Evolutionary conservation across 2,329 filamentous ascomycete species (phyloP).

Genomic region (Nectriaceae sp.): DNA sequence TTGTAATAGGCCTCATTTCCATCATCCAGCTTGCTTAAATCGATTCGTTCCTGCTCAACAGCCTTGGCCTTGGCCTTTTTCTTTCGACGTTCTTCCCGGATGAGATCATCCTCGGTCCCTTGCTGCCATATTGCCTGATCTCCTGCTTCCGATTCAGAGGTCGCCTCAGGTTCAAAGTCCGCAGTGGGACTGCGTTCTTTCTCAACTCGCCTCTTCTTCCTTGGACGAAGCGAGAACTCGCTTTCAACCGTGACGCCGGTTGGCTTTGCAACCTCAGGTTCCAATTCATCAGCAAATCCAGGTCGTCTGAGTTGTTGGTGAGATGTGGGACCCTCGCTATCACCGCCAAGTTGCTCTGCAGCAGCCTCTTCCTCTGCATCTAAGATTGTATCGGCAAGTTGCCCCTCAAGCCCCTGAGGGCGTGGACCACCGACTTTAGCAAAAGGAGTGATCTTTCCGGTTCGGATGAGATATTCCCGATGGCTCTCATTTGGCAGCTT

Average conservation of each 20-base stretch:
- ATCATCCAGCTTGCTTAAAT: conserved; percentile 72
- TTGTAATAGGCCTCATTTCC: conserved; percentile 85
- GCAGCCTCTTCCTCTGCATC: conserved; percentile 77
- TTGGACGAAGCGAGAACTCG: conserved; percentile 60
- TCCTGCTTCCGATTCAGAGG: conserved; percentile 34
- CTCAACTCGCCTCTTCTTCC: conserved; percentile 54
- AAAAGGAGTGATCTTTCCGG: conserved; percentile 97
- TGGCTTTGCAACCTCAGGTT: conserved; percentile 14
- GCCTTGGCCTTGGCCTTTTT: conserved; percentile 41
- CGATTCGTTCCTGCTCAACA: conserved; percentile 43
- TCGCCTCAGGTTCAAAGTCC: conserved; percentile 45
- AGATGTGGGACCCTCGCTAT: conserved; percentile 55
- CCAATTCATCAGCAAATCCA: conserved; percentile 58
- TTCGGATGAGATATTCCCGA: conserved; percentile 88
- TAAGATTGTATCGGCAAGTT: conserved; percentile 74
- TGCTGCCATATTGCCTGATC: conserved; percentile 40
- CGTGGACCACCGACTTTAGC: conserved; percentile 72
- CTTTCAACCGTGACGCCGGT: conserved; percentile 39
- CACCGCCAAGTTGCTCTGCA: conserved; percentile 41
- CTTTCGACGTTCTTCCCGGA: conserved; percentile 43
- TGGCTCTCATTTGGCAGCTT: conserved; percentile 78
- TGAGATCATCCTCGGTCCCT: conserved; percentile 40
- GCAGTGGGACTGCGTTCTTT: conserved; percentile 43
- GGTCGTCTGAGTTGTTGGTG: conserved; percentile 75
- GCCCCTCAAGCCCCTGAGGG: conserved; percentile 62